A percentile compares a stretch with the other conserved stretches of the same genome.
Conservation (phyloP, 768 basidiomycete species). For the Phaeolepiota aurea region DNA sequence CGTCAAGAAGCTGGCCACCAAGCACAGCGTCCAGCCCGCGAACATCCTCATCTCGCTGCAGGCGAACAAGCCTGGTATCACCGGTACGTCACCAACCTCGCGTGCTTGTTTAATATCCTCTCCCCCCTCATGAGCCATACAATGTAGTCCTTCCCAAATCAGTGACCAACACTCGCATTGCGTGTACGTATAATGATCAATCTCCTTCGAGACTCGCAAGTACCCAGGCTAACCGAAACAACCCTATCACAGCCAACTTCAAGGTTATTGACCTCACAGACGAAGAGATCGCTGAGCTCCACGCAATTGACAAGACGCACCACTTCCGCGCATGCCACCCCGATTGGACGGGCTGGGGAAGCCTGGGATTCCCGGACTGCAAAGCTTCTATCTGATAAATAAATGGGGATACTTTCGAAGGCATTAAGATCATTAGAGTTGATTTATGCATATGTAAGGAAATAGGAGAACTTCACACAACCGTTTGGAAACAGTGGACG, state of each 20-base stretch:
- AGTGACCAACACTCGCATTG: slow-evolving; percentile 61
- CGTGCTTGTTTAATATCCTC: not conserved
- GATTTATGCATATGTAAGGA: too few species aligned
- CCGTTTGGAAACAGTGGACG: too few species aligned
- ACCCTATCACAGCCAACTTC: slow-evolving; percentile 35
- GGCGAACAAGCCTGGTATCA: slow-evolving; percentile 55
- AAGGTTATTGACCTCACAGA: slow-evolving; percentile 53
- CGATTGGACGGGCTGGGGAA: slow-evolving; percentile 55
- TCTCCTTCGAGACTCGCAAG: not conserved
- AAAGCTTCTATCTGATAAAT: too few species aligned
- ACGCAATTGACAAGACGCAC: slow-evolving; percentile 48
- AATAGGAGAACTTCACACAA: too few species aligned
- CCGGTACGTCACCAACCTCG: slow-evolving; percentile 24
- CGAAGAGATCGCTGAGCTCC: slow-evolving; percentile 52
- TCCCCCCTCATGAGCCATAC: not conserved
- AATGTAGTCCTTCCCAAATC: slow-evolving; percentile 62
- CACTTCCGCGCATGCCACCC: slow-evolving; percentile 64
- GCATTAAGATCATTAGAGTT: too few species aligned
- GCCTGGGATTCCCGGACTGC: slow-evolving; percentile 49
- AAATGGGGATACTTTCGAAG: too few species aligned
- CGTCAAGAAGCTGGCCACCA: slow-evolving; percentile 54
- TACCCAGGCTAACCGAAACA: not conserved
- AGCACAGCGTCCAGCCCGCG: slow-evolving; percentile 50
- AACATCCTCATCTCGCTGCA: slow-evolving; percentile 68
- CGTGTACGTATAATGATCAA: too few species aligned